phyloP scores from a whole-genome alignment of 1,284 basidiomycete species.

The Agroathelia rolfsii region DNA sequence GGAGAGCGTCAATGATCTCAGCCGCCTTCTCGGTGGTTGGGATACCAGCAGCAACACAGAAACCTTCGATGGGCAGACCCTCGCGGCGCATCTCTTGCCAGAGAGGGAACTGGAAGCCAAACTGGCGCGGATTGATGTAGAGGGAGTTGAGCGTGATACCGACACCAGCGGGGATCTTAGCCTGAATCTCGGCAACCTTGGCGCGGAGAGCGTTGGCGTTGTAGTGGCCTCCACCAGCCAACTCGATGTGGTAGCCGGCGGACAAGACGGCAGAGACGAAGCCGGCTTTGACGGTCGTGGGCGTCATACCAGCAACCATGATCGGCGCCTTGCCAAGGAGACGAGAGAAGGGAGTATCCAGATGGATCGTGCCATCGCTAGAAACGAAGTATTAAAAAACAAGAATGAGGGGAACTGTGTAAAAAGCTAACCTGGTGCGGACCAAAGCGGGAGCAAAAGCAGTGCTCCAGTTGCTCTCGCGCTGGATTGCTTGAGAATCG shows the following conservation, averaged over 20 bases:
- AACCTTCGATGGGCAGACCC: conserved; percentile 92
- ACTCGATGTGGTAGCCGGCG: conserved; percentile 93
- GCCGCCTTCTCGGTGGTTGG: conserved; percentile 89
- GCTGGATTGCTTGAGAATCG: conserved; percentile 53
- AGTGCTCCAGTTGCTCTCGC: conserved; percentile 87
- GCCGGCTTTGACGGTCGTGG: conserved; percentile 85
- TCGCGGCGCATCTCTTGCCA: conserved; percentile 98
- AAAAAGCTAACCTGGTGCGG: conserved; percentile 65
- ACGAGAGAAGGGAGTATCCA: conserved; percentile 95
- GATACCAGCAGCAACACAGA: conserved; percentile 95
- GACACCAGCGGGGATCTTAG: conserved; percentile 74
- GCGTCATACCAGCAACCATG: conserved; percentile 99
- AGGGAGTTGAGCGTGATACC: conserved; percentile 92
- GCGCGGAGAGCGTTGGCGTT: conserved; percentile 79
- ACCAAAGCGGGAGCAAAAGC: conserved; percentile 81
- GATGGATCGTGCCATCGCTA: conserved; percentile 82
- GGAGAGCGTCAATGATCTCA: conserved; percentile 80
- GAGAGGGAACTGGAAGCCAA: conserved; percentile 91
- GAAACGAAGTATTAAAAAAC: not conserved
- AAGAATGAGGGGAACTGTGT: conserved; percentile 2
- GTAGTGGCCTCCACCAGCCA: conserved; percentile 97
- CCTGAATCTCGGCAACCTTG: conserved; percentile 86
- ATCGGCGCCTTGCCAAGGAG: conserved; percentile 92
- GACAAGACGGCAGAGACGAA: conserved; percentile 88
- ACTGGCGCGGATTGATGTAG: conserved; percentile 98